These are phyloP conservation scores for Termitomyces sp. DNA, from an alignment of 768 basidiomycete species.

Conservation along the genomic window DNA sequence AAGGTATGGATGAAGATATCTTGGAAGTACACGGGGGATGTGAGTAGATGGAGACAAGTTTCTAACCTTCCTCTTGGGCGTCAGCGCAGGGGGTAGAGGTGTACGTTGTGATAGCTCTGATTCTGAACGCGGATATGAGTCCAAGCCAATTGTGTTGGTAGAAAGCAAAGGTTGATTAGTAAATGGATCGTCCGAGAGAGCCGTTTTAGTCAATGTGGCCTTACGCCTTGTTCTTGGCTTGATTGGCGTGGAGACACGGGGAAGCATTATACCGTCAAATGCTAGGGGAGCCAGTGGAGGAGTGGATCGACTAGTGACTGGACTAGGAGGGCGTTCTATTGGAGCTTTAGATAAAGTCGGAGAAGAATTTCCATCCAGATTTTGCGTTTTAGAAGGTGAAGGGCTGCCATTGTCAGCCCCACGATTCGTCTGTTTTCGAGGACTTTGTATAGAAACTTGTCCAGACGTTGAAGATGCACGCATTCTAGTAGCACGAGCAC, in stretches of 20 bases:
- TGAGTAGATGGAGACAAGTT: slow-evolving; percentile 16
- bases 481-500: neutral
- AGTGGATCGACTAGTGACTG: neutral
- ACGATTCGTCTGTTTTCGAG: neutral
- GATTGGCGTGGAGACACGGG: neutral
- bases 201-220: neutral
- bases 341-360: neutral
- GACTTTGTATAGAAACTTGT: neutral
- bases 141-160: neutral
- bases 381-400: neutral
- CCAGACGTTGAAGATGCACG: neutral
- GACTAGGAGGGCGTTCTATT: neutral
- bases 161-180: neutral
- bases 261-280: slow-evolving; percentile 4
- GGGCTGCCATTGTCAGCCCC: neutral
- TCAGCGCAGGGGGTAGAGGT: neutral
- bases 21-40: slow-evolving; percentile 29
- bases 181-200: neutral
- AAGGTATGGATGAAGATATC: slow-evolving; percentile 42
- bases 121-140: neutral
- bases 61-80: slow-evolving; percentile 9
- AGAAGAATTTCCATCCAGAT: neutral
- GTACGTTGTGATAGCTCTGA: neutral
- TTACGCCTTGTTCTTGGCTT: neutral
- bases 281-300: neutral